Evolutionary conservation across 1,139 yeast species (phyloP), one percentile per base, ranked within the genome.

Genomic region (Arxiozyma heterogenica): DNA sequence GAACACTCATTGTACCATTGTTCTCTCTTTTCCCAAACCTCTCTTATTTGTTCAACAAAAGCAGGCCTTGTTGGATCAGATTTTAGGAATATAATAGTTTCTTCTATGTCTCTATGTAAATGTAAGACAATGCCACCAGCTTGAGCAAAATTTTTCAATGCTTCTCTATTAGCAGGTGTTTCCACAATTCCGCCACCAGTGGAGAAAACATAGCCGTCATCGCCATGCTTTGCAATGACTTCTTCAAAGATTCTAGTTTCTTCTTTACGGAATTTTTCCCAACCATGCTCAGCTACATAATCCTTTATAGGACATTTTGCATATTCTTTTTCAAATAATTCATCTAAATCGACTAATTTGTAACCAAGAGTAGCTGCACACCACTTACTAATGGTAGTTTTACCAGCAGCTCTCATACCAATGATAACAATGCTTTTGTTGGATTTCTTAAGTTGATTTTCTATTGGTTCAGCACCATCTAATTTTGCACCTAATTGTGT

Each of bases 361-460:
- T 86, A 84, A 15, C 90, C 93, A 55, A 89, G 73, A 47, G 80
- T 76, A 30, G 79, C 71, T 5, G 96, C 86, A 63, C 88, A 81
- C 86, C 95, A 86, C 60, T 79, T 77, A 41, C 96, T 86, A 64
- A 90, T 77, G 1, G 96, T 86, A 6, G 95, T 80, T 71, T 94
- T 94, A 23, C 99, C 99, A 39, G 97, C 95, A 39, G 97, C 99
- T 69, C 98, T 81, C 99, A 93, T 94, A 50, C 99, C 99, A 67
- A 94, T 86, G 43, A 93, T 80, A 52, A 93, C 79, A 55, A 93
- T 80, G 64, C 90, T 83, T 63, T 75, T 63, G 25, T 58, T 63
- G 3, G 59, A 55, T 21, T 57, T 60, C 21, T 51, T 41, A 21
- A 47, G 47, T 6, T 55, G 51, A 9, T 68, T 45, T n/a, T 51